Percentiles rank a stretch among this genome's conserved stretches.
Conservation (phyloP, 75 land plant genomes). For the Picea glauca region DNA sequence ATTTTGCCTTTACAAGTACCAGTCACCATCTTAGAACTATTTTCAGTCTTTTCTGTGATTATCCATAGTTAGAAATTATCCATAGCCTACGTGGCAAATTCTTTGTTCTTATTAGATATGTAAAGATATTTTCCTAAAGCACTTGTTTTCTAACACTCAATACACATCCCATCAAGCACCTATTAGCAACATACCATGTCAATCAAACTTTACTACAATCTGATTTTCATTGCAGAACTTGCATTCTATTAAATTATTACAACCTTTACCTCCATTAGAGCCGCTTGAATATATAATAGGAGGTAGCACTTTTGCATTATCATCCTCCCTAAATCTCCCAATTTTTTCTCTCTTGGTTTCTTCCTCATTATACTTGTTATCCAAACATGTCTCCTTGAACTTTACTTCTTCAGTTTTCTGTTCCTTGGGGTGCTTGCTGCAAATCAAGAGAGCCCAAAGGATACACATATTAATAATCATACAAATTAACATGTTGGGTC, state of each 20-base stretch:
- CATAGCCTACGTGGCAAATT: neutral
- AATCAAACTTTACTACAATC: neutral
- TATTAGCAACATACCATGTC: neutral
- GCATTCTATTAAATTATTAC: neutral
- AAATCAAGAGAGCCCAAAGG: neutral
- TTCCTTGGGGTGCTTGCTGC: neutral
- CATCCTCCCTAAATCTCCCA: neutral
- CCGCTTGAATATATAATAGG: neutral
- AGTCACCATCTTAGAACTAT: neutral
- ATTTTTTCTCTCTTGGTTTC: neutral
- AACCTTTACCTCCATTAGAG: neutral
- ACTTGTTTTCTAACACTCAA: neutral
- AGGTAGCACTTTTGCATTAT: neutral
- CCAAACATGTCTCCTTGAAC: neutral
- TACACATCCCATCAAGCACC: neutral
- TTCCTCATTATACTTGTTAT: neutral
- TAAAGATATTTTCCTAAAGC: neutral
- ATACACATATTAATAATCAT: neutral
- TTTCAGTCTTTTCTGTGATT: neutral
- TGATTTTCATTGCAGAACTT: conserved; percentile 7
- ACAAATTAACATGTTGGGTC: neutral
- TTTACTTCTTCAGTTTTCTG: neutral
- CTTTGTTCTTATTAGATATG: neutral
- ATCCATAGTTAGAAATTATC: too few relatives aligned
- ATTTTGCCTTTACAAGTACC: neutral